Evolutionary conservation across 805 yeast genomes (phyloP).

Genomic region (Peterozyma xylosa): DNA sequence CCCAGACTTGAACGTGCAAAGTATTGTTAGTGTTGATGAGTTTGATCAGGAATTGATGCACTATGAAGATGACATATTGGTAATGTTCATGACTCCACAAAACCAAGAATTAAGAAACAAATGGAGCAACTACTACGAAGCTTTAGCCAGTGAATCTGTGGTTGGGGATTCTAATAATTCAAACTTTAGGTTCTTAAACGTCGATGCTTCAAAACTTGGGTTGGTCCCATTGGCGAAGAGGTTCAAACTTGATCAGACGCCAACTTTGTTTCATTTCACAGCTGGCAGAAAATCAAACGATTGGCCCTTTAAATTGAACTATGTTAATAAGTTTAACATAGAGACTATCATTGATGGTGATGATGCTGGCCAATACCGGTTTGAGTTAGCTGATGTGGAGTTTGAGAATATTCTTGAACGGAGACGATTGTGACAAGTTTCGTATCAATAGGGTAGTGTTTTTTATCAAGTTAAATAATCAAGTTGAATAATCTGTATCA

Average conservation of each 20-base stretch:
- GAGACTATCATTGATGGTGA: slow-evolving; percentile 20
- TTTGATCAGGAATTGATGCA: slow-evolving; percentile 10
- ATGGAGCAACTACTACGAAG: slow-evolving; percentile 22
- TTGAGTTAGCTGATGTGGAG: slow-evolving; percentile 15
- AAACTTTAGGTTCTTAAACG: slow-evolving; percentile 19
- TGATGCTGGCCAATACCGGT: slow-evolving; percentile 19
- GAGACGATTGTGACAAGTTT: slow-evolving; percentile 13
- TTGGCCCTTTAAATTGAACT: slow-evolving; percentile 12
- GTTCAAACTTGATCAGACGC: slow-evolving; percentile 21
- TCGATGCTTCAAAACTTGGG: slow-evolving; percentile 23
- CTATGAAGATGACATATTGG: slow-evolving; percentile 14
- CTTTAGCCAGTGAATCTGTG: slow-evolving; percentile 15
- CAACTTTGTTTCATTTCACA: slow-evolving; percentile 21
- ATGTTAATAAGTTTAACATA: slow-evolving; percentile 18
- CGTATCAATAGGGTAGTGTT: too few species aligned
- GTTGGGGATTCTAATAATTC: slow-evolving; percentile 9
- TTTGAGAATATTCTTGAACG: slow-evolving; percentile 10
- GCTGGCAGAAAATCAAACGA: slow-evolving; percentile 10
- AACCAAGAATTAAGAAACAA: slow-evolving; percentile 22
- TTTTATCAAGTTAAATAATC: too few species aligned
- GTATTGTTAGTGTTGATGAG: slow-evolving; percentile 8
- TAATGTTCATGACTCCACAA: slow-evolving; percentile 31
- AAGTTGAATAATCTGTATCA: too few species aligned
- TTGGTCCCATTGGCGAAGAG: slow-evolving; percentile 18
- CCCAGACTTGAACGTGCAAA: slow-evolving; percentile 16